Conservation (phyloP, 2,329 filamentous ascomycete genomes). For the Ophiosphaerella korrae region DNA sequence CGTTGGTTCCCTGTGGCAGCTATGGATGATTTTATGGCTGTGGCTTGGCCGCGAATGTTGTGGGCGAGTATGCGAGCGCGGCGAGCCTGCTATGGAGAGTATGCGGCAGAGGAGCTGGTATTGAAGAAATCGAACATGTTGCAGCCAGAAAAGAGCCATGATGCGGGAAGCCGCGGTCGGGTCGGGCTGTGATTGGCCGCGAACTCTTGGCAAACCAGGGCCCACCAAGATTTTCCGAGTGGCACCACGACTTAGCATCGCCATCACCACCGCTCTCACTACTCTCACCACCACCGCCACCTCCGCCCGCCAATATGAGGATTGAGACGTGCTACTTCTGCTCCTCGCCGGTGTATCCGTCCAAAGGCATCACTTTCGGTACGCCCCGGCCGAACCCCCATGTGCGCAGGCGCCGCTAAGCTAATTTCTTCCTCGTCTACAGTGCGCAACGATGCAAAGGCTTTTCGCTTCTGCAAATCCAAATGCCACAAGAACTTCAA, state of each 20-base stretch:
- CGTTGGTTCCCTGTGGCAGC: conserved; percentile 14
- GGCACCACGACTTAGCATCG: neutral
- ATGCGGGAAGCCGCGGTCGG: conserved; percentile 29
- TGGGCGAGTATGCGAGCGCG: neutral
- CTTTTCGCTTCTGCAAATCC: conserved; percentile 68
- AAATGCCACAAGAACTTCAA: conserved; percentile 75
- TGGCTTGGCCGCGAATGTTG: too few relatives aligned
- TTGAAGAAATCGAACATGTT: neutral
- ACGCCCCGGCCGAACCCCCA: conserved; percentile 51
- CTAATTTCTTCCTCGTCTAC: conserved; percentile 1
- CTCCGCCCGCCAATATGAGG: conserved; percentile 34
- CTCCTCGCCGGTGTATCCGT: conserved; percentile 60
- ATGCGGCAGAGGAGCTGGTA: neutral
- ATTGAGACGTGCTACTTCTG: conserved; percentile 68
- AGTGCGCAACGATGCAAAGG: conserved; percentile 60
- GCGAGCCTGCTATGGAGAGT: too few relatives aligned
- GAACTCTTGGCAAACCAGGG: conserved; percentile 4
- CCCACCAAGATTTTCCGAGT: conserved; percentile 17
- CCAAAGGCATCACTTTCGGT: conserved; percentile 65
- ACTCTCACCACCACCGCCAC: conserved; percentile 12
- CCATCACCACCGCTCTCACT: conserved; percentile 11
- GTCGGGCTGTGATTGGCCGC: conserved; percentile 17
- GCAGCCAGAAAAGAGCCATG: conserved; percentile 4
- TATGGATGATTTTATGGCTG: conserved; percentile 2
- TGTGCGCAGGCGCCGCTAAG: neutral